phyloP scores from a whole-genome alignment of 768 basidiomycete species.

The Punctularia strigosozonata region DNA sequence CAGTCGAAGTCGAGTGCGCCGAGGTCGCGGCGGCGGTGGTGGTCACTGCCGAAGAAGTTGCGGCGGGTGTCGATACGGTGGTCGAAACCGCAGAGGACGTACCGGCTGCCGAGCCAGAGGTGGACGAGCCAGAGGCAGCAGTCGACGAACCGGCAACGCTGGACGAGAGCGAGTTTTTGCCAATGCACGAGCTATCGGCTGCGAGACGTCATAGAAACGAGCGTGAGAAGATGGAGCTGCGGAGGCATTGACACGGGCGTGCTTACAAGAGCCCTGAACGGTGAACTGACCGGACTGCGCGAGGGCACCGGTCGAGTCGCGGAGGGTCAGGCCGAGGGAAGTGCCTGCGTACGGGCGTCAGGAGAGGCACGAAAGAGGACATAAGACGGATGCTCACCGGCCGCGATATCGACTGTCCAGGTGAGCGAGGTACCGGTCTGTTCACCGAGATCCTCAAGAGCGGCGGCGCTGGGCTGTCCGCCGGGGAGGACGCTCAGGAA shows the following conservation, averaged over 20 bases:
- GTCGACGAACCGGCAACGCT: constrained; percentile 11
- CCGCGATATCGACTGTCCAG: constrained; percentile 42
- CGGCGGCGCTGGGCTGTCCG: constrained; percentile 25
- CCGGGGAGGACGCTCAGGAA: constrained; percentile 42
- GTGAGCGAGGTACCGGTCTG: constrained; percentile 28
- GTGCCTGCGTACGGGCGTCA: constrained; percentile 24
- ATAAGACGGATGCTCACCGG: constrained; percentile 22
- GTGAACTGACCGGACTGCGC: constrained; percentile 42
- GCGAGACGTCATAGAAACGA: constrained; percentile 21
- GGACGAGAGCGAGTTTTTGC: constrained; percentile 7
- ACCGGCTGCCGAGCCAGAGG: constrained; percentile 7
- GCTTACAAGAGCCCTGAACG: constrained; percentile 38
- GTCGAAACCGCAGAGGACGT: constrained; percentile 2
- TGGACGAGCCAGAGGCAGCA: constrained; percentile 12
- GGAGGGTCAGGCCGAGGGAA: constrained; percentile 42
- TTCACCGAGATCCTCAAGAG: constrained; percentile 35
- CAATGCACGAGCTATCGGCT: constrained; percentile 10
- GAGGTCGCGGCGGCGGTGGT: constrained; percentile 2
- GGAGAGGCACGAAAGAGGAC: not conserved
- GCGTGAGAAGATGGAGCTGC: constrained; percentile 1
- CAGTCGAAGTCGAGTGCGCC: constrained; percentile 1
- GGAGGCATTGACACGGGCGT: not conserved
- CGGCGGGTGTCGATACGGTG: constrained; percentile 1
- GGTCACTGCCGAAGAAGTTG: constrained; percentile 2
- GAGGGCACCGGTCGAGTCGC: constrained; percentile 42